Evolutionary conservation across 2,329 filamentous ascomycete genomes (phyloP).

Genomic region (Lasiodiplodia gonubiensis): DNA sequence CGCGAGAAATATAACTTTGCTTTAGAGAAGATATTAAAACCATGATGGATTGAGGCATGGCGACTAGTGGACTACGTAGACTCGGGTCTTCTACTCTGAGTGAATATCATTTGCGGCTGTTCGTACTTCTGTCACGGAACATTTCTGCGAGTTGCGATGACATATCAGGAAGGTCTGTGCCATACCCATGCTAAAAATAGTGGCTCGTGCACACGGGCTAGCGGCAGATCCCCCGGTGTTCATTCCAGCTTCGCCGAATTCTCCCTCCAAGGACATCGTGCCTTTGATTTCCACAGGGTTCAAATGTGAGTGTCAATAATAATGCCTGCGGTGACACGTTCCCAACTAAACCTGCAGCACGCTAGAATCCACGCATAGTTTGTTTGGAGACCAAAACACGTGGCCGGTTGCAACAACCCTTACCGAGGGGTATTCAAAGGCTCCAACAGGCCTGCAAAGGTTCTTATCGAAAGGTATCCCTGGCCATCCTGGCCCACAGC

Average conservation of each 20-base stretch:
- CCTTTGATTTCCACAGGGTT: not conserved
- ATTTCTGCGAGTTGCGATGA: not conserved
- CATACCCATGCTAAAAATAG: conserved; percentile 12
- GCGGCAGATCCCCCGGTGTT: conserved; percentile 7
- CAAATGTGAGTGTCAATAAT: not conserved
- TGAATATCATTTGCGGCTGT: no score
- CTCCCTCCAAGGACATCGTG: not conserved
- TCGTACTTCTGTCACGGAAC: no score
- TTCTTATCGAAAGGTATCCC: not conserved
- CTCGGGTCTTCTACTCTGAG: no score
- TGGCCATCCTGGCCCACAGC: not conserved
- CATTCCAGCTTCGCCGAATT: not conserved
- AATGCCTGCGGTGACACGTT: not conserved
- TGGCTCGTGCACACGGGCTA: not conserved
- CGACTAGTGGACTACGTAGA: no score
- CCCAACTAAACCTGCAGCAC: not conserved
- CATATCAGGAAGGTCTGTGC: not conserved
- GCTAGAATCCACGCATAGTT: no score
- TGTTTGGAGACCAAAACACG: not conserved
- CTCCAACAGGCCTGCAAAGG: not conserved
- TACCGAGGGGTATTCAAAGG: not conserved
- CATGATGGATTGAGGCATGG: no score
- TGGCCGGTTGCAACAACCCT: not conserved
- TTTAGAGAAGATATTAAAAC: not conserved
- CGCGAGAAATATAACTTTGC: not conserved